Percentiles rank a stretch among this genome's conserved stretches.
phyloP scores from a whole-genome alignment of 345 rosid species.

The Arabis alpina region DNA sequence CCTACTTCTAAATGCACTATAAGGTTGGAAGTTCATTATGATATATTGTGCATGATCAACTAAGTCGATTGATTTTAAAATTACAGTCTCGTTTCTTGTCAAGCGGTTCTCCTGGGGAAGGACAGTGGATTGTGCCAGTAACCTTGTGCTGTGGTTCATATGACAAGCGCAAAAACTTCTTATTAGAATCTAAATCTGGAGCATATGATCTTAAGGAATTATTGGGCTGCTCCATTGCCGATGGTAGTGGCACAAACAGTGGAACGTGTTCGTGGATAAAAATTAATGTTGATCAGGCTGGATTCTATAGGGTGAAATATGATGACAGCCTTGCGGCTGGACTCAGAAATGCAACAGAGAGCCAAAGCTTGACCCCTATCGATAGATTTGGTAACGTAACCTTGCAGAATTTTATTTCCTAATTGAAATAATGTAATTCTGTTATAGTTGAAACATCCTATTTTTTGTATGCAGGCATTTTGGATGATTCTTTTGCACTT shows the following conservation, averaged over 20 bases:
- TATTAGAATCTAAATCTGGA: conserved; percentile 69
- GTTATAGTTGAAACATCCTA: conserved; percentile 15
- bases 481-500: conserved; percentile 93
- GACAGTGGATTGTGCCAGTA: conserved; percentile 97
- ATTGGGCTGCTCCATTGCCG: conserved; percentile 41
- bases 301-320: conserved; percentile 94
- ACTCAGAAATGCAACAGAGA: conserved; percentile 76
- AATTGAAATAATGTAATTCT: conserved; percentile 3
- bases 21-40: conserved; percentile 6
- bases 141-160: conserved; percentile 83
- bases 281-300: conserved; percentile 81
- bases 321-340: conserved; percentile 79
- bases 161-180: conserved; percentile 63
- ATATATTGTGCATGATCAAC: conserved; percentile 22
- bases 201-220: conserved; percentile 53
- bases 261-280: conserved; percentile 66
- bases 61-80: conserved; percentile 1
- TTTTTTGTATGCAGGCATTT: conserved; percentile 57
- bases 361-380: conserved; percentile 56
- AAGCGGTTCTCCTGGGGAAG: conserved; percentile 80
- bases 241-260: conserved; percentile 27
- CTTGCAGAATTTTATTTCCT: conserved; percentile 5
- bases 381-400: conserved; percentile 79
- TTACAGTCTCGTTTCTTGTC: conserved; percentile 84
- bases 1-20: conserved; percentile 5